Percentiles rank a stretch among this genome's conserved stretches.
Evolutionary conservation across 1,139 yeast species (phyloP).

Genomic region (Maudiozyma humilis): DNA sequence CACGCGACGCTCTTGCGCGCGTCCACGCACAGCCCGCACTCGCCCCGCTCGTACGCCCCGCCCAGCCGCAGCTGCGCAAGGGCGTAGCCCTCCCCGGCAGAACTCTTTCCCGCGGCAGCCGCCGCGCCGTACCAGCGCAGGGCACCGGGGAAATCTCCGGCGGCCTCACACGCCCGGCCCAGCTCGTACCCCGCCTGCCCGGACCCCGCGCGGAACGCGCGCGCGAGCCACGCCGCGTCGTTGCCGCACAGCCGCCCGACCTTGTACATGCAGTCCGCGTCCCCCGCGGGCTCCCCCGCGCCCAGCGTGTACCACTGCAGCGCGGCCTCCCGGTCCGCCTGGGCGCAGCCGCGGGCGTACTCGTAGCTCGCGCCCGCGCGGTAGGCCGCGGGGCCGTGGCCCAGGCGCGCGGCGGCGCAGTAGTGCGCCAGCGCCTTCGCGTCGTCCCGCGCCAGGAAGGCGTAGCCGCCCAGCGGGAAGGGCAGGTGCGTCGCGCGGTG

Average conservation of each 20-base stretch:
- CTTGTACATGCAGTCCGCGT: slow-evolving; percentile 57
- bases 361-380: slow-evolving; percentile 63
- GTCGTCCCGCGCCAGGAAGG: slow-evolving; percentile 43
- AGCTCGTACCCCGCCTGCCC: slow-evolving; percentile 57
- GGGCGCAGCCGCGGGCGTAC: slow-evolving; percentile 46
- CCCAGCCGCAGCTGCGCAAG: slow-evolving; percentile 85
- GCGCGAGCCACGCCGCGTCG: slow-evolving; percentile 43
- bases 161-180: slow-evolving; percentile 65
- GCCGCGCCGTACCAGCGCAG: background rate
- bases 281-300: slow-evolving; percentile 44
- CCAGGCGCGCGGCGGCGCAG: slow-evolving; percentile 46
- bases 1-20: slow-evolving; percentile 77
- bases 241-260: slow-evolving; percentile 44
- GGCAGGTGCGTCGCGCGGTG: slow-evolving; percentile 34
- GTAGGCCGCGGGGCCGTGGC: slow-evolving; percentile 53
- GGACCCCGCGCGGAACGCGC: slow-evolving; percentile 38
- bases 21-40: slow-evolving; percentile 55
- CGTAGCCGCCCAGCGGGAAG: background rate
- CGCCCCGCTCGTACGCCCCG: slow-evolving; percentile 80
- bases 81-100: slow-evolving; percentile 57
- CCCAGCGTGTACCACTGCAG: slow-evolving; percentile 48
- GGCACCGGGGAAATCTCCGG: slow-evolving; percentile 19
- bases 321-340: slow-evolving; percentile 37
- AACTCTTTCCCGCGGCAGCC: no score
- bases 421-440: slow-evolving; percentile 53